Evolutionary conservation across 257 asterid species (phyloP).

Genomic region (Jacaranda copaia): DNA sequence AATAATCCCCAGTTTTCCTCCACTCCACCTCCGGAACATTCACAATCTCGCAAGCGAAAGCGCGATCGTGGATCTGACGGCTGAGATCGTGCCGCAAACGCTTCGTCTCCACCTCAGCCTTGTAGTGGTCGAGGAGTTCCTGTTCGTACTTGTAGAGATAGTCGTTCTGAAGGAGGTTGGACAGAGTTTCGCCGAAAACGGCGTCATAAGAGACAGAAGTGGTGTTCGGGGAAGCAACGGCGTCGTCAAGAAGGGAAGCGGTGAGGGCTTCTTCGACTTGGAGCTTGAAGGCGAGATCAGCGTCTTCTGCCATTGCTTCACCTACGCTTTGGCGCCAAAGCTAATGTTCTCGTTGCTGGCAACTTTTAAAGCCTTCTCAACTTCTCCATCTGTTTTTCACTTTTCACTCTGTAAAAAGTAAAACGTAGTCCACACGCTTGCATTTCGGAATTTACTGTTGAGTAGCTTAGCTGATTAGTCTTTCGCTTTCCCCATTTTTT

Average conservation of each 20-base stretch:
- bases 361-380: neutral
- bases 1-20: slow-evolving; percentile 43
- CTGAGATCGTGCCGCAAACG: slow-evolving; percentile 49
- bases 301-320: slow-evolving; percentile 44
- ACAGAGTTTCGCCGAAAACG: slow-evolving; percentile 33
- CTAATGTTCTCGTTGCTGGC: neutral
- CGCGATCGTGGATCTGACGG: slow-evolving; percentile 67
- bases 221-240: slow-evolving; percentile 36
- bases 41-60: slow-evolving; percentile 57
- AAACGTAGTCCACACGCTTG: neutral
- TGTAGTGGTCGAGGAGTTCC: slow-evolving; percentile 38
- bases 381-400: neutral
- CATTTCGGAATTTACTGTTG: too few relatives aligned
- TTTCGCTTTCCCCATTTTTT: too few relatives aligned
- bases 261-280: slow-evolving; percentile 62
- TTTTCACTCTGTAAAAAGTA: neutral
- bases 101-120: slow-evolving; percentile 43
- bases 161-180: slow-evolving; percentile 38
- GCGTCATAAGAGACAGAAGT: slow-evolving; percentile 33
- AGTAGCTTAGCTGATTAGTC: too few relatives aligned
- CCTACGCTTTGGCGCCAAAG: slow-evolving; percentile 32
- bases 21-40: slow-evolving; percentile 58
- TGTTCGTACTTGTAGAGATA: slow-evolving; percentile 43
- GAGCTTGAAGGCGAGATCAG: slow-evolving; percentile 53
- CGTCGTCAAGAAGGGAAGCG: slow-evolving; percentile 54